Evolutionary conservation across 2,329 filamentous ascomycete species (phyloP), one percentile per base, ranked within the genome.

Genomic region (Cladosporium austrohemisphaericum): DNA sequence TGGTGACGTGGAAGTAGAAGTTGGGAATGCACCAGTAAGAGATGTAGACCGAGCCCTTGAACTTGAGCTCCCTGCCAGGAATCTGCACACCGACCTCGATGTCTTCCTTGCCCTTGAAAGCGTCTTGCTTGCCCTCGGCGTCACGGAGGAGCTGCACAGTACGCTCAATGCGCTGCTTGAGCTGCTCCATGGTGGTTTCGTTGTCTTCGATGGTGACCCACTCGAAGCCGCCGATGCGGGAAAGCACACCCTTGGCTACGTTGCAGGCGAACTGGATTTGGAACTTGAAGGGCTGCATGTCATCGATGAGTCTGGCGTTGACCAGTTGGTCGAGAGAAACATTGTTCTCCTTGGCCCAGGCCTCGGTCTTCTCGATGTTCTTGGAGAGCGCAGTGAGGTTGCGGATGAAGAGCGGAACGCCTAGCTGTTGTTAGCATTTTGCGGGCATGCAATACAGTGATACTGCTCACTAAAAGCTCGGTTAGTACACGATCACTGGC

Each of bases 1-100:
- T 81, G 3, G 65, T 73, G 11, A 79, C 55, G 61, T 86, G 84
- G 66, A 86, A 87, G 68, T 74, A 84, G 57, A 84, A 61, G 59
- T 85, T 84, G 18, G 83, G 81, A 35, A 81, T 49, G 3, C 67
- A 71, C 62, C 75, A 80, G 3, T 66, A 66, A 32, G 66, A 60
- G 18, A 78, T 59, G 60, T 79, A 85, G 2, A 69, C 64, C 48
- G 68, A 55, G 0, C 65, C 72, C 2, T 68, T 68, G 48, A 76
- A 71, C 50, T 68, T 69, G 5, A 61, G 41, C 44, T 75, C 66
- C 29, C 28, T 35, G 3, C 58, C 54, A 8, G 48, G 48, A 6
- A 62, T 57, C 35, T 65, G 60, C 28, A 77, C 52, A 4, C 65
- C 52, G 6, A 77, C 58, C 52, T 73, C 66, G 2, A 57, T 54